Evolutionary conservation across 768 basidiomycete genomes (phyloP).

Genomic region (Phanerochaete carnosa): DNA sequence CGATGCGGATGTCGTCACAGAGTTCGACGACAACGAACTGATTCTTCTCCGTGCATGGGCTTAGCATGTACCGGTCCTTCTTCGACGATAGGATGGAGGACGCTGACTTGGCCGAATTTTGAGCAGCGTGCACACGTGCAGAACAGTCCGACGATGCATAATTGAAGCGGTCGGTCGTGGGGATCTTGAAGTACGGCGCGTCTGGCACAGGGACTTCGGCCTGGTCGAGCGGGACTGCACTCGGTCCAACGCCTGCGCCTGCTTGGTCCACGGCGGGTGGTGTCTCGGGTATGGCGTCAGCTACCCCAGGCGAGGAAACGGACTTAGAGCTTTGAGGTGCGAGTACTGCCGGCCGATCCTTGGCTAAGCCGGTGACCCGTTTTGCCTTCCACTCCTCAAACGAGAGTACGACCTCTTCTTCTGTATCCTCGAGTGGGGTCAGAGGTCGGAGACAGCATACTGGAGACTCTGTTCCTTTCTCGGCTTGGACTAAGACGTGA

Average conservation of each 20-base stretch:
- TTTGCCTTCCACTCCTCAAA: constrained; percentile 90
- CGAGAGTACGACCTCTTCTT: constrained; percentile 67
- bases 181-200: constrained; percentile 67
- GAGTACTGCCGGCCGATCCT: neutral
- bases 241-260: constrained; percentile 13
- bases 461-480: constrained; percentile 51
- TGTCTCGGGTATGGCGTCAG: neutral
- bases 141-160: constrained; percentile 93
- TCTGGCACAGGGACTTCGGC: constrained; percentile 29
- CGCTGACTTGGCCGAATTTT: constrained; percentile 77
- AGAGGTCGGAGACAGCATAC: constrained; percentile 68
- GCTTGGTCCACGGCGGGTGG: neutral
- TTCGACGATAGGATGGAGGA: constrained; percentile 84
- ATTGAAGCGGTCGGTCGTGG: constrained; percentile 86
- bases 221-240: constrained; percentile 12
- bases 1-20: constrained; percentile 96
- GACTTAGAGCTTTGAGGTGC: neutral
- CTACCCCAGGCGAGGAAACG: neutral
- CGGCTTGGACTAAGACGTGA: constrained; percentile 46
- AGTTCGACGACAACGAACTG: constrained; percentile 93
- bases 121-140: constrained; percentile 84
- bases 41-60: constrained; percentile 66
- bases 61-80: constrained; percentile 95
- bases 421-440: constrained; percentile 35
- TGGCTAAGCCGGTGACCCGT: constrained; percentile 39